Percentiles rank a stretch among this genome's conserved stretches.
Evolutionary conservation across 2,329 filamentous ascomycete species (phyloP).

Genomic region (Cercospora sojina): DNA sequence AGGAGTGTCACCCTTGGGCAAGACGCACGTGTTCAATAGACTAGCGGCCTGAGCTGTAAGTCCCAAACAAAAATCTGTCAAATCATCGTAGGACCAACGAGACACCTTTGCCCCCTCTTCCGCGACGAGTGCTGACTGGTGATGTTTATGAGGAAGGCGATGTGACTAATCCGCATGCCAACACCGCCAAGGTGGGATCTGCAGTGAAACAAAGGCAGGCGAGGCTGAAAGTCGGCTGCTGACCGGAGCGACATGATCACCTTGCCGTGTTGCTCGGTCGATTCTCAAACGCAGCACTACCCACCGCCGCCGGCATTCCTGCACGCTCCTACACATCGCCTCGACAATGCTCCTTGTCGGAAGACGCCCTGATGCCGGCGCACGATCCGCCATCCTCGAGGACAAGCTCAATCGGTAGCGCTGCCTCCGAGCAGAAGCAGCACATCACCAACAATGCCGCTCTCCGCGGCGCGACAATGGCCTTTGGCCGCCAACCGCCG

Average conservation of each 20-base stretch:
- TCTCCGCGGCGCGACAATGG: constrained; percentile 49
- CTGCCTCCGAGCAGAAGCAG: constrained; percentile 17
- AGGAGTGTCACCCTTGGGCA: no score
- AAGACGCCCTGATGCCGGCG: constrained; percentile 28
- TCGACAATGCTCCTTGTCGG: constrained; percentile 5
- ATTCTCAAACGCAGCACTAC: background rate
- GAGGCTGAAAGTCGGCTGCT: constrained; percentile 4
- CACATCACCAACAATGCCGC: constrained; percentile 42
- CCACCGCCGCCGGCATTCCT: background rate
- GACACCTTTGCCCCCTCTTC: no score
- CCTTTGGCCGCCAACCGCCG: constrained; percentile 47
- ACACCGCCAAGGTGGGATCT: background rate
- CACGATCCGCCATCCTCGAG: constrained; percentile 22
- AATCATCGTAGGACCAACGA: no score
- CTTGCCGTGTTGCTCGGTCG: background rate
- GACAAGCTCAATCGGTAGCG: constrained; percentile 29
- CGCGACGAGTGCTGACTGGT: background rate
- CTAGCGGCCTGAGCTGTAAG: no score
- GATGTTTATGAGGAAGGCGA: background rate
- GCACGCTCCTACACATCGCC: background rate
- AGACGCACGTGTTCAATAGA: no score
- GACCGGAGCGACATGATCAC: background rate
- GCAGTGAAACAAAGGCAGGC: background rate
- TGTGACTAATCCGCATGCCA: background rate
- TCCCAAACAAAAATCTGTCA: no score